Conservation (phyloP, 495 filamentous ascomycete genomes). For the Tirmania nivea region DNA sequence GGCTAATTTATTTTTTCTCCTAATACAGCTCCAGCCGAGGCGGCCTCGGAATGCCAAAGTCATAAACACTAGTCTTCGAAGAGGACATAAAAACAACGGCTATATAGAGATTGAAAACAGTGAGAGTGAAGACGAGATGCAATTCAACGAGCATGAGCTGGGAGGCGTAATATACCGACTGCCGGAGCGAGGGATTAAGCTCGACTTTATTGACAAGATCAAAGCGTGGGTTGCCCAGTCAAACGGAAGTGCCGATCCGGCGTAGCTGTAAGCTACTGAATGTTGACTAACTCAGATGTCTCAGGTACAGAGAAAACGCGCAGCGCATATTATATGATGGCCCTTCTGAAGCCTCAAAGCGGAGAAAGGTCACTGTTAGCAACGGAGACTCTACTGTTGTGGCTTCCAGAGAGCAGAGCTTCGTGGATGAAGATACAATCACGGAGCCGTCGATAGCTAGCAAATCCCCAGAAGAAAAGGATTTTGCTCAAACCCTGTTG, state of each 20-base stretch:
- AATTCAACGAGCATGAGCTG: conserved; percentile 29
- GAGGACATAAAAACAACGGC: conserved; percentile 53
- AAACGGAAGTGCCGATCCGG: neutral
- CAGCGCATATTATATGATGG: too few species aligned
- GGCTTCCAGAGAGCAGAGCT: neutral
- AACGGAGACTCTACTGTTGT: neutral
- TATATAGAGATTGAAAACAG: conserved; percentile 55
- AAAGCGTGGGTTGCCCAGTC: conserved; percentile 1
- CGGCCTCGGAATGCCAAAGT: conserved; percentile 32
- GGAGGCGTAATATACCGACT: conserved; percentile 43
- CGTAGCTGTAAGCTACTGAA: neutral
- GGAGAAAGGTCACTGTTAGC: too few species aligned
- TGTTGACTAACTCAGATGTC: neutral
- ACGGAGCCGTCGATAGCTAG: neutral
- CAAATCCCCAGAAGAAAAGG: neutral
- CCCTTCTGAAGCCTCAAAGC: too few species aligned
- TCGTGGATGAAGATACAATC: neutral
- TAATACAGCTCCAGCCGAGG: conserved; percentile 24
- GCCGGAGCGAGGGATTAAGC: conserved; percentile 49
- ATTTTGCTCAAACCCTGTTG: neutral
- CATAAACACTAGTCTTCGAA: conserved; percentile 24
- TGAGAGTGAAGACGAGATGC: conserved; percentile 33
- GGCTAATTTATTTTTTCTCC: conserved; percentile 27
- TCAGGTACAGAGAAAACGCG: neutral
- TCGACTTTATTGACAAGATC: conserved; percentile 38